Evolutionary conservation across 106 monocot species (phyloP), one percentile per base, ranked within the genome.

Genomic region (Apostasia ramifera): DNA sequence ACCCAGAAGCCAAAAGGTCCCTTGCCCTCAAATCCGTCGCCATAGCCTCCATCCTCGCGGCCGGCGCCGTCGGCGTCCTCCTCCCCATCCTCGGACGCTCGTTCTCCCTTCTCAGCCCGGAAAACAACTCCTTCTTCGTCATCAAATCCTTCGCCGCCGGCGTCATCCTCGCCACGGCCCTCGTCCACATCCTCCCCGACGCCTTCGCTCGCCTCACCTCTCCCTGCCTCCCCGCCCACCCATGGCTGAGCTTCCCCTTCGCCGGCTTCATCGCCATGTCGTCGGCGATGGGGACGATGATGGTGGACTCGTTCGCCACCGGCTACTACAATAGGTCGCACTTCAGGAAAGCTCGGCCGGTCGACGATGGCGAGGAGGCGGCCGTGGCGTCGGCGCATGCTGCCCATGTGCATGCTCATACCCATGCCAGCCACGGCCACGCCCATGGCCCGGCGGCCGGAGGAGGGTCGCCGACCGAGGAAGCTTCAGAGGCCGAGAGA

Each of bases 61-160:
- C 85, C 2, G 80, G 84, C n/a, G 80, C 68, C 38, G 8, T 69
- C 54, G 89, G 89, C 1, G 75, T 89, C 15, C 38, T 80, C 9
- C 61, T 82, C 8, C 89, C 89, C 1, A 77, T 89, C 61, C 60
- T 85, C 4, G 80, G 85, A 2, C 26, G 80, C 40, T 69, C 74
- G 7, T 53, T 89, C 6, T 53, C 71, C 1, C 64, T 60, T 8
- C 75, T 89, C 8, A 61, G 61, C 2, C 85, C 85, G 12, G 82
- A 82, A 43, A 69, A 55, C 47, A 66, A 85, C 56, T 8, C 73
- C 2, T 89, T 89, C 70, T 80, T 89, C 55, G 49, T 82, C 3
- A 54, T 89, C 58, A 89, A 85, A 50, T 70, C 88, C 40, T 85
- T 82, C n/a, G 89, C 89, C 1, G 85, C 85, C 3, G 89, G 85